phyloP scores from a whole-genome alignment of 164 flowering plant genomes.

The Euptelea pleiosperma region DNA sequence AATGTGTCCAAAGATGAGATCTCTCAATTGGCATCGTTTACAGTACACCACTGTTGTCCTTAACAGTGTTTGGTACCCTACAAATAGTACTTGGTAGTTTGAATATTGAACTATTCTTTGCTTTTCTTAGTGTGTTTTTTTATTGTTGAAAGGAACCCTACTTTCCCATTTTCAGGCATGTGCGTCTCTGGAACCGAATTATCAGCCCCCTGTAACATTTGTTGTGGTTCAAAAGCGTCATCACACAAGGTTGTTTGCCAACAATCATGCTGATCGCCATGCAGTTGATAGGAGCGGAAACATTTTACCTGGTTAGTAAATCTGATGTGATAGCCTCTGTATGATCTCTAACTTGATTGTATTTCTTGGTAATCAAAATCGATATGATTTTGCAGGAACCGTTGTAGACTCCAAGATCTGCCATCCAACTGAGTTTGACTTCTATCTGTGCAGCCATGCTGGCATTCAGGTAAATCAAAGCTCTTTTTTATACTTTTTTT shows the following conservation, averaged over 20 bases:
- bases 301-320: constrained; percentile 43
- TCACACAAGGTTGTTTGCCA: constrained; percentile 57
- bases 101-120: too few relatives aligned
- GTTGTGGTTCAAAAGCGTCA: constrained; percentile 69
- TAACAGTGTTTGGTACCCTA: too few relatives aligned
- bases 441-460: constrained; percentile 74
- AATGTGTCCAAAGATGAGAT: too few relatives aligned
- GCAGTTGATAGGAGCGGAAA: constrained; percentile 58
- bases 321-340: background rate
- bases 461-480: constrained; percentile 56
- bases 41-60: too few relatives aligned
- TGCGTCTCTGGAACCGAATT: constrained; percentile 49
- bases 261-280: constrained; percentile 32
- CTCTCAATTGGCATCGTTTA: too few relatives aligned
- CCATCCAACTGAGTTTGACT: constrained; percentile 75
- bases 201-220: constrained; percentile 63
- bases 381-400: constrained; percentile 47
- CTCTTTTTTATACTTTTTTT: background rate
- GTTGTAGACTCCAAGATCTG: constrained; percentile 91
- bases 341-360: background rate
- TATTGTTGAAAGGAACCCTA: too few relatives aligned
- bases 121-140: background rate
- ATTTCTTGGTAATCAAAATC: background rate
- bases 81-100: too few relatives aligned
- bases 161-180: constrained; percentile 54